phyloP scores from a whole-genome alignment of 441 rosid species.

The Eruca vesicaria region DNA sequence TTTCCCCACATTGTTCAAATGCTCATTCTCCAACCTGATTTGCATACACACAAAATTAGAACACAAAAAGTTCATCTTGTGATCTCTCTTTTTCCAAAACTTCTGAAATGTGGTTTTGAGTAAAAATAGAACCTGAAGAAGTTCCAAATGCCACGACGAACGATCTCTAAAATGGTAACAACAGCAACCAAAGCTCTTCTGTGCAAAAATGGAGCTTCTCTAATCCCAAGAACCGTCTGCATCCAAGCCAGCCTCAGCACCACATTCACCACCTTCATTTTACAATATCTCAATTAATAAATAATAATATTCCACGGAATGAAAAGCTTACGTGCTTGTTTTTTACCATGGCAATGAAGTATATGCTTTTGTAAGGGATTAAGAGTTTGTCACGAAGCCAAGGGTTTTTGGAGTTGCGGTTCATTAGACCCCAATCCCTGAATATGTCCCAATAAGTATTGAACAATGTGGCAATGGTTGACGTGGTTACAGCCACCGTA shows the following conservation, averaged over 20 bases:
- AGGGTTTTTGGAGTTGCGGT: conserved; percentile 53
- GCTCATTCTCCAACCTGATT: conserved; percentile 92
- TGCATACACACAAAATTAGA: neutral
- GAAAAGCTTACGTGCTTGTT: neutral
- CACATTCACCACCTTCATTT: conserved; percentile 61
- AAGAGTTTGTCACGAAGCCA: conserved; percentile 85
- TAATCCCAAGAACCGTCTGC: conserved; percentile 71
- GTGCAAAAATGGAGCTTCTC: conserved; percentile 55
- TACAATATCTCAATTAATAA: neutral
- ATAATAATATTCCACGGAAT: neutral
- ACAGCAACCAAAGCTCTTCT: conserved; percentile 53
- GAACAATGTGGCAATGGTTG: conserved; percentile 52
- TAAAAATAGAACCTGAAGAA: conserved; percentile 60
- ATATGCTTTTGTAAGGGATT: conserved; percentile 54
- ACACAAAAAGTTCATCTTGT: neutral
- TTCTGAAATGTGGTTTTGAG: neutral
- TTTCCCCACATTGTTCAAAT: conserved; percentile 85
- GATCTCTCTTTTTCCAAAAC: no score
- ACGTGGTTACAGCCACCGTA: conserved; percentile 51
- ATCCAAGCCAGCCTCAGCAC: conserved; percentile 87
- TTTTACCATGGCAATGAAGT: conserved; percentile 74
- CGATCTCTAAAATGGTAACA: conserved; percentile 66
- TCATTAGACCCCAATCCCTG: conserved; percentile 79
- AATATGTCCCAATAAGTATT: conserved; percentile 74
- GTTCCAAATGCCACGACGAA: conserved; percentile 92